Evolutionary conservation across 345 rosid species (phyloP), one percentile per base, ranked within the genome.

Genomic region (Isatis tinctoria): DNA sequence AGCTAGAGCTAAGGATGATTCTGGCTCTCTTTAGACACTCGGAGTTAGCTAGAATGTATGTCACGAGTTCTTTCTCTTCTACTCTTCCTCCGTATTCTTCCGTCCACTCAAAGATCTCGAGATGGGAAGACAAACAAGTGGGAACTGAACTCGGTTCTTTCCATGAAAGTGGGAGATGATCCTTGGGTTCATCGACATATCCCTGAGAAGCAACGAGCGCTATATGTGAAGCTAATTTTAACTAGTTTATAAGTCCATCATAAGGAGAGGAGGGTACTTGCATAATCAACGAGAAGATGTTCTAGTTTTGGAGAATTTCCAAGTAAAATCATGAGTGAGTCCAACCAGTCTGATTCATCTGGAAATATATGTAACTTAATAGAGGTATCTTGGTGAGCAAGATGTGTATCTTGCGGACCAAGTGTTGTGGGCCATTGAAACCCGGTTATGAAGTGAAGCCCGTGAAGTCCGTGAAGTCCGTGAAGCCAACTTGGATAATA

Each of bases 11-110:
- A 4, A 39, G 1, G 17, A 33, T 10, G 35, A 66, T 49, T 18
- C 14, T 22, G 1, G 60, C 35, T 1, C 37, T 3, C 27, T 26
- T 10, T 40, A 40, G 13, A 52, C 48, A 9, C 24, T 3, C 37
- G 1, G 72, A 67, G 60, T 67, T 67, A 26, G 60, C 48, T 36
- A 67, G n/a, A 16, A 26, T 26, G 37, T 52, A 67, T 3, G 60
- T 37, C 12, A 67, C 3, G 0, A 67, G 36, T 6, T 51, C 16
- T 5, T 22, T 10, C 36, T 22, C 60, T 36, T 51, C 60, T 20
- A 20, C 9, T 4, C 13, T 20, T 33, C 20, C 30, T 22, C 35
- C 6, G 14, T 49, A 49, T 0, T 1, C 2, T 13, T 30, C 9
- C 13, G 0, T 22, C 59, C 45, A 66, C 33, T 49, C 45, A 26